A percentile compares a stretch with the other conserved stretches of the same genome.
phyloP scores from a whole-genome alignment of 108 stramenopile genomes.

The Nitzschia inconspicua region DNA sequence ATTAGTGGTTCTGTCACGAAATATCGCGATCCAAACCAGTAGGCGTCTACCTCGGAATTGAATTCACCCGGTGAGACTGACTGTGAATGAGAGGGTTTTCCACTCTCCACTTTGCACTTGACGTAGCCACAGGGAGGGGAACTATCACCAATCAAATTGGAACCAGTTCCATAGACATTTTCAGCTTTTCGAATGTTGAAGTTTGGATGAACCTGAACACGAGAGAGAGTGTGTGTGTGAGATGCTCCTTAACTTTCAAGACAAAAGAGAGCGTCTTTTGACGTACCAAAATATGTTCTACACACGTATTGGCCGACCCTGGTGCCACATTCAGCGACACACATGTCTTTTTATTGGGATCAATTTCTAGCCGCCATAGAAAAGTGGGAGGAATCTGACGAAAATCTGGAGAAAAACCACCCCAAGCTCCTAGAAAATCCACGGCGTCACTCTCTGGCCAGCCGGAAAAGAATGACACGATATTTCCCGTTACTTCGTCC shows the following conservation, averaged over 20 bases:
- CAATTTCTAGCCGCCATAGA: conserved; percentile 54
- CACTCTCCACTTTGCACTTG: conserved; percentile 32
- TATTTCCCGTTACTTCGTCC: conserved; percentile 50
- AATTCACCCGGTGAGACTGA: conserved; percentile 29
- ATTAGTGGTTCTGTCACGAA: conserved; percentile 47
- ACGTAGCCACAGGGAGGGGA: conserved; percentile 44
- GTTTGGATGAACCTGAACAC: conserved; percentile 56
- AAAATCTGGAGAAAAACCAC: conserved; percentile 59
- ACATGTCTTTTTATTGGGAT: conserved; percentile 28
- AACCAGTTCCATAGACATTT: conserved; percentile 38
- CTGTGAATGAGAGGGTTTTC: too few species aligned
- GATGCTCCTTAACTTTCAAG: too few species aligned
- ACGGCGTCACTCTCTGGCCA: conserved; percentile 60
- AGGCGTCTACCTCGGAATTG: conserved; percentile 45
- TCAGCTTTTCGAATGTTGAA: conserved; percentile 36
- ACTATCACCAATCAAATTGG: conserved; percentile 50
- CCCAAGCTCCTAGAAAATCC: conserved; percentile 70
- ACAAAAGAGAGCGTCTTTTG: too few species aligned
- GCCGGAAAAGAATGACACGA: conserved; percentile 53
- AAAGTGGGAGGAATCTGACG: conserved; percentile 38
- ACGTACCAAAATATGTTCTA: conserved; percentile 48
- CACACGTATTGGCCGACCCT: conserved; percentile 43
- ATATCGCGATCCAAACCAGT: conserved; percentile 50
- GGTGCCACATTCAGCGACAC: conserved; percentile 40
- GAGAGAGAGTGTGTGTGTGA: too few species aligned